Evolutionary conservation across 139 green algal genomes (phyloP).

Genomic region (Astrephomene gubernaculifera): DNA sequence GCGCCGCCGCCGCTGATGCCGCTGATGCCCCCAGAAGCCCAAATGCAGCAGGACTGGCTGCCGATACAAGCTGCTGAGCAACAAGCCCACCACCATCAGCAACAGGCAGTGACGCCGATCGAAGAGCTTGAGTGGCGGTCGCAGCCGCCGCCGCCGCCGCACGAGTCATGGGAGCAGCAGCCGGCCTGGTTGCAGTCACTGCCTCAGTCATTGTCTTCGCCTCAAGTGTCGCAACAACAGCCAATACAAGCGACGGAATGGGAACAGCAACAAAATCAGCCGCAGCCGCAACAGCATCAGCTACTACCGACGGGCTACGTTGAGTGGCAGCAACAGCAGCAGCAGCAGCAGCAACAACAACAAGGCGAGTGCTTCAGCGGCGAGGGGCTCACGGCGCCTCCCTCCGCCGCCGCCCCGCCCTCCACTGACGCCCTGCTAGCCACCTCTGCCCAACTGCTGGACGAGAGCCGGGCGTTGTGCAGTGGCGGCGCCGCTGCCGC

Average conservation of each 20-base stretch:
- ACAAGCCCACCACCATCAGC: neutral
- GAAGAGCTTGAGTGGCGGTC: neutral
- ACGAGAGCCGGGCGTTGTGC: neutral
- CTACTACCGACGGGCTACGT: neutral
- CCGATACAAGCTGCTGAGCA: neutral
- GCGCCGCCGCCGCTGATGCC: neutral
- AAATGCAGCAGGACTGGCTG: neutral
- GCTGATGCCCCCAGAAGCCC: neutral
- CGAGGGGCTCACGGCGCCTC: neutral
- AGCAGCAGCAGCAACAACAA: conserved; percentile 15
- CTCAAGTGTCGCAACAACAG: neutral
- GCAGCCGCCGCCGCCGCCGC: neutral
- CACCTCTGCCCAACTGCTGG: neutral
- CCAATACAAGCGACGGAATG: neutral
- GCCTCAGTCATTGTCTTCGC: neutral
- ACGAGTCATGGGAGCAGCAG: neutral
- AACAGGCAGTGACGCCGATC: neutral
- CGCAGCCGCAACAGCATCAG: neutral
- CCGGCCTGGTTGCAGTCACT: neutral
- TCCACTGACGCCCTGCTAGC: neutral
- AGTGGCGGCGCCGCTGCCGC: neutral
- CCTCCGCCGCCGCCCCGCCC: neutral
- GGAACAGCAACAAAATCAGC: neutral
- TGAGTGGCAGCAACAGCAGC: conserved; percentile 8
- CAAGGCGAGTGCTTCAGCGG: neutral